Evolutionary conservation across 805 yeast species (phyloP).

Genomic region (Lipomyces japonicus): DNA sequence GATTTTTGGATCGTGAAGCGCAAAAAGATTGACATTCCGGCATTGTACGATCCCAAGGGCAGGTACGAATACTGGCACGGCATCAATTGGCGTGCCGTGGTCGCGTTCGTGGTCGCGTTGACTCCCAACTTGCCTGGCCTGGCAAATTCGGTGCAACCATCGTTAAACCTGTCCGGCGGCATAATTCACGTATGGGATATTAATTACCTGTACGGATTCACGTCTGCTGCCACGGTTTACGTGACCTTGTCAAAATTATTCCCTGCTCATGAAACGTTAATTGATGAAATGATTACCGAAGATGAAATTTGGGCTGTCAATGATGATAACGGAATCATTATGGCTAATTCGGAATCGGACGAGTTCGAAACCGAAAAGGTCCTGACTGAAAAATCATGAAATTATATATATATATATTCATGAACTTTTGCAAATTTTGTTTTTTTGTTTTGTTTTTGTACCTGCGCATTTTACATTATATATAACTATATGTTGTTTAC

Average conservation of each 20-base stretch:
- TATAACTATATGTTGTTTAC: no score
- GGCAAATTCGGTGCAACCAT: slow-evolving; percentile 26
- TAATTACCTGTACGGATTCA: slow-evolving; percentile 31
- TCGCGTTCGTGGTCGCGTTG: slow-evolving; percentile 35
- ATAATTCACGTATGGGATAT: slow-evolving; percentile 31
- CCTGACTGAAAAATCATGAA: no score
- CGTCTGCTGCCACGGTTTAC: slow-evolving; percentile 22
- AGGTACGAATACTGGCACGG: slow-evolving; percentile 48
- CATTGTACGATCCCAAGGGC: slow-evolving; percentile 34
- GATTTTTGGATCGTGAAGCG: slow-evolving; percentile 28
- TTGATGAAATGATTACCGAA: slow-evolving; percentile 13
- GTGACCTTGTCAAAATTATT: slow-evolving; percentile 15
- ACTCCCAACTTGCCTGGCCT: slow-evolving; percentile 33
- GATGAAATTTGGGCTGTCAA: slow-evolving; percentile 3
- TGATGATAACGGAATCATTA: background rate
- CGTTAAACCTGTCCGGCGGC: slow-evolving; percentile 23
- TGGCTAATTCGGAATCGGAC: no score
- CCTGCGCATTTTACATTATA: no score
- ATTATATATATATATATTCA: no score
- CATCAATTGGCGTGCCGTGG: slow-evolving; percentile 44
- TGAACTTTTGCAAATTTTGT: no score
- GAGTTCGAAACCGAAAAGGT: no score
- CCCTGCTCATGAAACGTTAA: slow-evolving; percentile 23
- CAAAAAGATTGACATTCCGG: slow-evolving; percentile 25
- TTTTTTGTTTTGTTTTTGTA: no score